Evolutionary conservation across 2,329 filamentous ascomycete species (phyloP), one percentile per base, ranked within the genome.

Genomic region (Stromatinia cepivora): DNA sequence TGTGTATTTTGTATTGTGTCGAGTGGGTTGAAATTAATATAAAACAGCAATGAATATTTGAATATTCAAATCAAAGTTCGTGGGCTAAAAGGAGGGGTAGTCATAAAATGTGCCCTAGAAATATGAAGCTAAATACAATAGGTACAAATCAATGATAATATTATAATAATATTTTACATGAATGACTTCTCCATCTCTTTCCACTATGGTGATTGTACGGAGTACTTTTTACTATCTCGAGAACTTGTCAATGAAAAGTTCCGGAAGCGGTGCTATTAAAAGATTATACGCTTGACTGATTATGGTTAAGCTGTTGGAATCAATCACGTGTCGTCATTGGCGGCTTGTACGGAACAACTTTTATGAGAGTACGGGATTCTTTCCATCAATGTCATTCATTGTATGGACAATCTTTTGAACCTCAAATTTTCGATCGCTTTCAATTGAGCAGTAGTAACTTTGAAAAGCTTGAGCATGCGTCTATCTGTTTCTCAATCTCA

Each of bases 11-110:
- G 10, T n/a, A 36, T 31, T 42, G 25, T 45, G 39, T 25, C 5
- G 25, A 11, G 28, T 31, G 36, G n/a, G 25, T 20, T 42, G 28
- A 28, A 28, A 28, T 36, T 15, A 52, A 48, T 66, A 58, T 31
- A n/a, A 46, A 45, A 11, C 36, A 39, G 36, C 36, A n/a, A 56
- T 48, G 39, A 48, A 31, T 20, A 42, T 31, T n/a, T 48, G 39
- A 48, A 31, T 15, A 36, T 50, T 17, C 45, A 50, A 31, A 20
- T 42, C 56, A 58, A 50, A 52, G 45, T 39, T 52, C 39, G 22
- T n/a, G 59, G 31, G n/a, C 28, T 22, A 39, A 22, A 63, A 63
- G 13, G 59, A 63, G 59, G 59, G 59, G 59, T 25, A 25, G 34
- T 28, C 56, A 58, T 42, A 28, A 42, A 28, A 25, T 34, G 22